phyloP scores from a whole-genome alignment of 306 rosid species.

The Glycine tomentella region DNA sequence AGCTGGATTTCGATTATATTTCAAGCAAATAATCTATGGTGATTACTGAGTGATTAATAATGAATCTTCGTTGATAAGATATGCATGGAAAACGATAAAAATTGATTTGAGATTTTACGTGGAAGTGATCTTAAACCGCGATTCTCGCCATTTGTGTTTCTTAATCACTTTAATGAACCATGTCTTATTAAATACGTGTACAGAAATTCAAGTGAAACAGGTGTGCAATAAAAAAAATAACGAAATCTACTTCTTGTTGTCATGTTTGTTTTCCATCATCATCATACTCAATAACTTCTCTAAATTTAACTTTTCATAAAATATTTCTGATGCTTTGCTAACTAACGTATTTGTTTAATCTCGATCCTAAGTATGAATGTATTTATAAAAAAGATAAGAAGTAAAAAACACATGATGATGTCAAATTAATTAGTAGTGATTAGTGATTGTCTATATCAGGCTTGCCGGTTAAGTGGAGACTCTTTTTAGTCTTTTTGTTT shows the following conservation, averaged over 20 bases:
- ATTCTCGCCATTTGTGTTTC: constrained; percentile 70
- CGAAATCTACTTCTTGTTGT: background rate
- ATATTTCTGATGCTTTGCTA: constrained; percentile 10
- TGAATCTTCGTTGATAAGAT: constrained; percentile 56
- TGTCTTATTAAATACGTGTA: constrained; percentile 15
- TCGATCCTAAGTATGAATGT: constrained; percentile 4
- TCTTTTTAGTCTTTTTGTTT: constrained; percentile 20
- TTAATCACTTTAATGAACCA: constrained; percentile 47
- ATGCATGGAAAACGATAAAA: constrained; percentile 59
- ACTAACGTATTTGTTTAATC: constrained; percentile 23
- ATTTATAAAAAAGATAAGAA: too few relatives aligned
- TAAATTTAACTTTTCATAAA: too few relatives aligned
- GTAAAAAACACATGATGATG: constrained; percentile 14
- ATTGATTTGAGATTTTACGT: constrained; percentile 48
- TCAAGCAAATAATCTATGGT: constrained; percentile 44
- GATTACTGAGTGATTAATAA: constrained; percentile 21
- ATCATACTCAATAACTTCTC: constrained; percentile 9
- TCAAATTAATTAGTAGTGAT: constrained; percentile 24
- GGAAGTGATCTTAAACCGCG: constrained; percentile 53
- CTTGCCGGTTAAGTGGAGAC: constrained; percentile 10
- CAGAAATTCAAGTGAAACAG: constrained; percentile 11
- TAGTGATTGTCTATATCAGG: constrained; percentile 38
- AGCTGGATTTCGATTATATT: constrained; percentile 45
- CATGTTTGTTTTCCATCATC: constrained; percentile 35
- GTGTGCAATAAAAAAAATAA: background rate